Conservation (phyloP, 1,139 yeast genomes). For the Geotrichum carabidarum region DNA sequence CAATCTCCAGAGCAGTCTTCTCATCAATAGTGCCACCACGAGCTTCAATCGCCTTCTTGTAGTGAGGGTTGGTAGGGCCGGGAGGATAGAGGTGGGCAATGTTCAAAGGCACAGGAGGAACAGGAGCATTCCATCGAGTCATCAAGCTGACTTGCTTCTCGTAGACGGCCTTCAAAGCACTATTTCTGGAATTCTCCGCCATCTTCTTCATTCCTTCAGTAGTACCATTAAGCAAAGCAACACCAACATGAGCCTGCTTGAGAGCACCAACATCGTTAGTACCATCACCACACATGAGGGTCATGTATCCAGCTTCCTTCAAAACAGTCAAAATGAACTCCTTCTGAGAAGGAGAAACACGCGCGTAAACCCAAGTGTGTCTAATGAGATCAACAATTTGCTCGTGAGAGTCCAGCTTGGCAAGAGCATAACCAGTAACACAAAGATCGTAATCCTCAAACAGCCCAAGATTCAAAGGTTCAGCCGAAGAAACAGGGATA, state of each 20-base stretch:
- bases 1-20: conserved; percentile 59
- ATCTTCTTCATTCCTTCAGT: conserved; percentile 89
- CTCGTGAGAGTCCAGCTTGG: conserved; percentile 47
- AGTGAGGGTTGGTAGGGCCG: conserved; percentile 85
- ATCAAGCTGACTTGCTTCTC: conserved; percentile 78
- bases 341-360: conserved; percentile 95
- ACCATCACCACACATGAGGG: conserved; percentile 99
- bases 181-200: conserved; percentile 72
- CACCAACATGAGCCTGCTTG: conserved; percentile 97
- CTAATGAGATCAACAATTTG: conserved; percentile 70
- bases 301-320: conserved; percentile 84
- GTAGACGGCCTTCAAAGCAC: conserved; percentile 62
- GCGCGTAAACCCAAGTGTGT: conserved; percentile 94
- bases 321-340: conserved; percentile 80
- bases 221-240: conserved; percentile 93
- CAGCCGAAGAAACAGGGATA: conserved; percentile 62
- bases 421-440: conserved; percentile 87
- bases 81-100: conserved; percentile 97
- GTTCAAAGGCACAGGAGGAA: conserved; percentile 77
- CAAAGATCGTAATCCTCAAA: conserved; percentile 78
- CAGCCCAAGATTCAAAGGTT: conserved; percentile 51
- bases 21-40: conserved; percentile 58
- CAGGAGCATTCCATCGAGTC: conserved; percentile 60
- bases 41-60: conserved; percentile 76
- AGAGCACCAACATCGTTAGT: conserved; percentile 99